Conservation (phyloP, 768 basidiomycete genomes). For the Stropharia rugosoannulata region DNA sequence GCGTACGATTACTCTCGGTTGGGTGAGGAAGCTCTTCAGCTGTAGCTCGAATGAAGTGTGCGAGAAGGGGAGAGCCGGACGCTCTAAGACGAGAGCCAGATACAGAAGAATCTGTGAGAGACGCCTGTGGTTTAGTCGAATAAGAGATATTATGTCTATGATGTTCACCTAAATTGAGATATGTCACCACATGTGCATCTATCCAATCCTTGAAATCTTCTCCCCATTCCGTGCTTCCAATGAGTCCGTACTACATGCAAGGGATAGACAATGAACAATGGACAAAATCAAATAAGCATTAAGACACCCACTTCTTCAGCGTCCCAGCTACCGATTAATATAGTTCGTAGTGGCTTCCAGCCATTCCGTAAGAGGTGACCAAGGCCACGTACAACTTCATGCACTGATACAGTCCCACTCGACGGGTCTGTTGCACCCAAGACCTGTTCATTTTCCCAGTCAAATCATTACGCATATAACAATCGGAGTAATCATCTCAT, state of each 20-base stretch:
- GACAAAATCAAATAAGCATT: background rate
- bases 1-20: constrained; percentile 54
- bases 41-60: constrained; percentile 66
- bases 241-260: constrained; percentile 49
- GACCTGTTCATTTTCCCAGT: constrained; percentile 11
- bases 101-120: constrained; percentile 38
- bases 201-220: constrained; percentile 90
- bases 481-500: too few species aligned
- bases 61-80: constrained; percentile 77
- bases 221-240: constrained; percentile 90
- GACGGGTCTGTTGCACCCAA: constrained; percentile 43
- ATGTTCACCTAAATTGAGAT: constrained; percentile 70
- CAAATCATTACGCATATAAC: background rate
- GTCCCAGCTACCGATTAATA: constrained; percentile 74
- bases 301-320: constrained; percentile 59
- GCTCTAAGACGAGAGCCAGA: constrained; percentile 57
- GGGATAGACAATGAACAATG: background rate
- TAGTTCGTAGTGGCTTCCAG: constrained; percentile 75
- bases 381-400: constrained; percentile 71
- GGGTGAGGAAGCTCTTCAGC: constrained; percentile 79
- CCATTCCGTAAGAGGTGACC: constrained; percentile 64
- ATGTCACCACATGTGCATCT: constrained; percentile 74
- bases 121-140: background rate
- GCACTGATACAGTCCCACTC: constrained; percentile 7
- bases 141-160: background rate